phyloP scores from a whole-genome alignment of 2,329 filamentous ascomycete species.

The Claviceps lovelessii region DNA sequence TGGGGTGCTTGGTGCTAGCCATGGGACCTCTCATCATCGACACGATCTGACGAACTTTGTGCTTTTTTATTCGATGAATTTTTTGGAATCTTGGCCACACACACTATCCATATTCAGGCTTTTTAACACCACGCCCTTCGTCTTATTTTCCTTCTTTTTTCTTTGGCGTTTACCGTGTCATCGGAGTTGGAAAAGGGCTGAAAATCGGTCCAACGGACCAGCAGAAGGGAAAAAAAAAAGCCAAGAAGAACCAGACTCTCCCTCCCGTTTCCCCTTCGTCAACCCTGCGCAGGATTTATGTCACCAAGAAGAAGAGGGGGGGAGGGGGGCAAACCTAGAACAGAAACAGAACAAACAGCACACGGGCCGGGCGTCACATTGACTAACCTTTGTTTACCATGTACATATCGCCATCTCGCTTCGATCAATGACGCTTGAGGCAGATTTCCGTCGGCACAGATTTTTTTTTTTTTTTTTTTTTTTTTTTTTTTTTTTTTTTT shows the following conservation, averaged over 20 bases:
- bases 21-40: not conserved
- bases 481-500: not conserved
- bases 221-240: not conserved
- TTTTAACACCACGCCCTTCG: not conserved
- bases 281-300: not conserved
- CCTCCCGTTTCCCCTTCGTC: not conserved
- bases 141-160: not conserved
- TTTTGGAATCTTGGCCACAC: too few species aligned
- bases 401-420: not conserved
- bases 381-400: not conserved
- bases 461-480: too few species aligned
- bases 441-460: too few species aligned
- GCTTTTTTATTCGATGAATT: not conserved
- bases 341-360: not conserved
- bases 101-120: not conserved
- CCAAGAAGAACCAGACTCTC: not conserved
- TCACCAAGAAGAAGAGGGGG: not conserved
- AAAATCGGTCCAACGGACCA: not conserved
- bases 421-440: not conserved
- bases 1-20: conserved; percentile 12
- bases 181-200: not conserved
- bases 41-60: not conserved
- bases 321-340: not conserved
- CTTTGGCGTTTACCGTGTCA: not conserved
- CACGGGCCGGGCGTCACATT: not conserved